A percentile compares a stretch with the other conserved stretches of the same genome.
Evolutionary conservation across 257 asterid species (phyloP).

Genomic region (Craterostigma plantagineum): DNA sequence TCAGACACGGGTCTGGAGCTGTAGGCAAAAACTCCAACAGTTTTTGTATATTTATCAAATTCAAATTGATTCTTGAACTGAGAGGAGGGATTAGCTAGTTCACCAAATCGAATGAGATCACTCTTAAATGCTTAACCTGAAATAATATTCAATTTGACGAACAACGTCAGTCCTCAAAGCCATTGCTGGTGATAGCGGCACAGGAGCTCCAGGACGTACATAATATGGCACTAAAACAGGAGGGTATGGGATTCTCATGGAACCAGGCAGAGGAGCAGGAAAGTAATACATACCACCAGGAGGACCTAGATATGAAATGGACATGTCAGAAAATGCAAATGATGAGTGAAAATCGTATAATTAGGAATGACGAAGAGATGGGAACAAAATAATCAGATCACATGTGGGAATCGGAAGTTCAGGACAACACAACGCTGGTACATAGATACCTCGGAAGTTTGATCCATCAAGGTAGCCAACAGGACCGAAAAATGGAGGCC

Average conservation of each 20-base stretch:
- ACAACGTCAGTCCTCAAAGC: conserved; percentile 35
- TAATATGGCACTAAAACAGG: conserved; percentile 43
- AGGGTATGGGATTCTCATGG: conserved; percentile 45
- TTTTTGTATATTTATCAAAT: too few relatives aligned
- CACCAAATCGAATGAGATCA: too few relatives aligned
- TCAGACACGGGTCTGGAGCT: too few relatives aligned
- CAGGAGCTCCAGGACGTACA: conserved; percentile 34
- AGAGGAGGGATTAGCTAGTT: neutral
- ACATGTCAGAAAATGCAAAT: too few relatives aligned
- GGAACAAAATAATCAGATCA: neutral
- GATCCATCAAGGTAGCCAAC: conserved; percentile 19
- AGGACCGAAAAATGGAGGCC: conserved; percentile 38
- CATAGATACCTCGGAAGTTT: conserved; percentile 26
- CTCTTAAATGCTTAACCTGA: conserved; percentile 34
- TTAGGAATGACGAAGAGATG: neutral
- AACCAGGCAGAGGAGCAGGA: conserved; percentile 37
- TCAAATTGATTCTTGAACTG: neutral
- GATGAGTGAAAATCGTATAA: conserved; percentile 3
- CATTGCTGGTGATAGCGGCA: conserved; percentile 26
- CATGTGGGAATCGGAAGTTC: neutral
- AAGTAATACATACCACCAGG: conserved; percentile 43
- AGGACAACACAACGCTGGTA: conserved; percentile 36
- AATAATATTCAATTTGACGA: conserved; percentile 86
- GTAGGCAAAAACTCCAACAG: too few relatives aligned
- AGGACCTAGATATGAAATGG: conserved; percentile 37